phyloP scores from a whole-genome alignment of 202 grass and related monocot genomes.

The Schoenoplectus triqueter region DNA sequence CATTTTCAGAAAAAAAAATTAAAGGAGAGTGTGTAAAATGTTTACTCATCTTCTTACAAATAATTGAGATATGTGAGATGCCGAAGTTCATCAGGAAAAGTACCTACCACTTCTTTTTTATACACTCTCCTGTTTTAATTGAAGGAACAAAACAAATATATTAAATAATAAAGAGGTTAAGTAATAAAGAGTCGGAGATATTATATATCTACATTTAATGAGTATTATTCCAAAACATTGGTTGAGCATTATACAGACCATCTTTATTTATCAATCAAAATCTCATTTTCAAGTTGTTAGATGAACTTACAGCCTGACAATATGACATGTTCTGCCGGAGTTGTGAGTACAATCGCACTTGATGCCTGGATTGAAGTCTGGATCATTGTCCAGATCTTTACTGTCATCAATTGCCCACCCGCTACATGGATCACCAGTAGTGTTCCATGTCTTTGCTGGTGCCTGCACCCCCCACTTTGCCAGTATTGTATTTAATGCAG shows the following conservation, averaged over 20 bases:
- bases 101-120: conserved; percentile 47
- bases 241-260: background rate
- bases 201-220: background rate
- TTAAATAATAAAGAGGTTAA: background rate
- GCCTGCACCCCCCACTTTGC: conserved; percentile 20
- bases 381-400: conserved; percentile 23
- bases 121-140: conserved; percentile 47
- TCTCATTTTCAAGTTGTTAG: background rate
- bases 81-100: conserved; percentile 55
- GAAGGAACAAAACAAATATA: background rate
- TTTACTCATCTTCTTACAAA: conserved; percentile 48
- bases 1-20: background rate
- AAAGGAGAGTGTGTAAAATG: background rate
- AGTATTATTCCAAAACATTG: background rate
- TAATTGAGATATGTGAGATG: conserved; percentile 46
- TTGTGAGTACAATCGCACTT: conserved; percentile 37
- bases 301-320: conserved; percentile 31
- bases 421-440: conserved; percentile 40
- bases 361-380: conserved; percentile 34
- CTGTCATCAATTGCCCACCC: conserved; percentile 30
- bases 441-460: conserved; percentile 29
- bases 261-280: background rate
- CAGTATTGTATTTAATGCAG: conserved; percentile 39
- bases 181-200: background rate
- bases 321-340: conserved; percentile 34